These are phyloP conservation scores for Fusarium ambrosium DNA, from an alignment of 2,329 filamentous ascomycete species.

Conservation along the genomic window DNA sequence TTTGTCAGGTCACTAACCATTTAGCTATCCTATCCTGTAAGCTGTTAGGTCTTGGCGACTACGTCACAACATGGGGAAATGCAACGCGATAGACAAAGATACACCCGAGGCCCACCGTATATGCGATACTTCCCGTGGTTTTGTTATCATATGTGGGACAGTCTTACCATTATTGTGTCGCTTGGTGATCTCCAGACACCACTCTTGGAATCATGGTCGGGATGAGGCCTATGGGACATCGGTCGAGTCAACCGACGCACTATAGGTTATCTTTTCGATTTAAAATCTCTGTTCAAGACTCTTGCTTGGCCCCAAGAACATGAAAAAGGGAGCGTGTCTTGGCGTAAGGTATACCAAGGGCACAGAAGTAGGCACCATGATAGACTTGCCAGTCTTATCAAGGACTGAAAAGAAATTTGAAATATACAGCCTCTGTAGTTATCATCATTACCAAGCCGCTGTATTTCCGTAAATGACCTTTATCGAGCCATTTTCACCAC, in stretches of 20 bases:
- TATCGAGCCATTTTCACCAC: background rate
- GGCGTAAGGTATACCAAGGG: background rate
- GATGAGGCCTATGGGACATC: background rate
- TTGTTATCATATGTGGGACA: background rate
- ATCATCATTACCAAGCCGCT: background rate
- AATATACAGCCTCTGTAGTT: background rate
- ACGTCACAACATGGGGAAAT: slow-evolving; percentile 4
- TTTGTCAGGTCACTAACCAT: slow-evolving; percentile 11
- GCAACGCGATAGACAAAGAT: background rate
- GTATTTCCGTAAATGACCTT: background rate
- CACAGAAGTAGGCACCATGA: background rate
- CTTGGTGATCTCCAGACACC: background rate
- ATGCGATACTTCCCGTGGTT: background rate
- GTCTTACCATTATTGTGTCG: background rate
- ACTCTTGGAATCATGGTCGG: background rate
- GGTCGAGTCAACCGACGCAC: background rate
- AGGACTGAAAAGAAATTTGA: background rate
- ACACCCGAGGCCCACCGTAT: background rate
- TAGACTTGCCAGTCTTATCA: background rate
- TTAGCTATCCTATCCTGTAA: background rate
- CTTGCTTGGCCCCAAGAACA: background rate
- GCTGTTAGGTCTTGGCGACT: background rate
- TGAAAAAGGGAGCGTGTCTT: background rate
- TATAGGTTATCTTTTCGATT: background rate
- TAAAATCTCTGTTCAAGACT: background rate